Evolutionary conservation across 1,284 basidiomycete species (phyloP), one percentile per base, ranked within the genome.

Genomic region (Ceratobasidium sp.): DNA sequence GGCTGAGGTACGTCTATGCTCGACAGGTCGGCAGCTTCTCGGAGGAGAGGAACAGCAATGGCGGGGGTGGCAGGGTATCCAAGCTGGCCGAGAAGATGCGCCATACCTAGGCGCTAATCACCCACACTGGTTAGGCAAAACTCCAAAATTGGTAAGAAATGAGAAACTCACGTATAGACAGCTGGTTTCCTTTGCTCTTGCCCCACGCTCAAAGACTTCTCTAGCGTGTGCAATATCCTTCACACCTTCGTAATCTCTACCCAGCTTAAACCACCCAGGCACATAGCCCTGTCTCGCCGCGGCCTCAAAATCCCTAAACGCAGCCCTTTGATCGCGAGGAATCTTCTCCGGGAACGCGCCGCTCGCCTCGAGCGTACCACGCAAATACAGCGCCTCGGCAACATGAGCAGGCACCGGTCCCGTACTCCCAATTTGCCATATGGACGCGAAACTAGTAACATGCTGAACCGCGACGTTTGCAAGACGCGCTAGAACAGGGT

Each of bases 231-330:
- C 74, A 1, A 86, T 73, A 80, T 97, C 93, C 28, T 88, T 88
- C 74, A 96, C 94, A 67, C 88, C 89, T 82, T 98, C 96, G 79
- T 98, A 98, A 77, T 98, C 96, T 32, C 91, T 84, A 0, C 95
- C 96, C 1, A 98, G 87, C 55, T 91, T 86, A 82, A 95, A 98
- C 96, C 96, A 98, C 0, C 92, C 91, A 28, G 86, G 83, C 11
- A 84, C 81, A 76, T 88, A 90, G 0, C 94, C 94, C 1, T 85
- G 86, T 44, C 92, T 85, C 0, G 94, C 94, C 0, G 93, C 88
- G 1, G 83, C 82, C 79, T 96, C 95, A 79, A 94, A 97, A 79
- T 96, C 94, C 55, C 92, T 86, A 82, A 98, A 98, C 1, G 96
- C 95, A 2, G 87, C 80, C 18, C 93, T 87, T 4, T 91, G 90